Base-by-base conservation (phyloP, 2,329 filamentous ascomycete species). In the Epicoccum sorghinum region DNA sequence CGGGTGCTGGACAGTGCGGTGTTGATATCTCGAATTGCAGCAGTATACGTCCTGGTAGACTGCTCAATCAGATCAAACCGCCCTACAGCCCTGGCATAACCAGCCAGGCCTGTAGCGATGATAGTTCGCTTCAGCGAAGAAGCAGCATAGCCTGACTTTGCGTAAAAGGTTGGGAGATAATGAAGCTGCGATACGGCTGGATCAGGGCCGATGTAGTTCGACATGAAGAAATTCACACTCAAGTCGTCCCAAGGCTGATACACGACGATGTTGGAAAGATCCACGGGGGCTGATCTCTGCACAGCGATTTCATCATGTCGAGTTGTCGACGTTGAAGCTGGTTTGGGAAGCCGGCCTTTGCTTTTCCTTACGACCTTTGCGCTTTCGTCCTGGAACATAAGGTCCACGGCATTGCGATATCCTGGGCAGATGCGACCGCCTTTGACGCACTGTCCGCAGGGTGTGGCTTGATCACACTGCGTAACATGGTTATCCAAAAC, bases 341-440 rank as follows among this genome's bases (percentile, higher is more conserved):
- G 14, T 18, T 29, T 43, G 4, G 43, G 25, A 30, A 41, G 7
- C 12, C 42, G 50, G 14, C 43, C 29, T 27, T 51, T 59, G 40
- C 54, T 60, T 33, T 63, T 68, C 13, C 53, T 62, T 9, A 56
- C 49, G 12, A 70, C 57, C 29, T 62, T 58, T 8, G 46, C 47
- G 37, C 59, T 71, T 44, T 71, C 64, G 25, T 72, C 65, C 30
- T 64, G 63, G 41, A 71, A 70, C 57, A 70, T 60, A 7, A 72
- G 57, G 45, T 71, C 69, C 9, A 62, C 44, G 7, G 47, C 44
- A 40, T 66, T 66, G 24, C 68, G 64, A 38, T 70, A 72, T 4
- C 69, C 68, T 35, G 66, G 55, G 43, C 68, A 70, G 35, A 37
- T 41, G 23, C 67, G 59, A 23, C 69, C 64, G 12, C 59, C 58